Percentiles rank a stretch among this genome's conserved stretches.
Evolutionary conservation across 768 basidiomycete genomes (phyloP).

Genomic region (Lactarius trivialis): DNA sequence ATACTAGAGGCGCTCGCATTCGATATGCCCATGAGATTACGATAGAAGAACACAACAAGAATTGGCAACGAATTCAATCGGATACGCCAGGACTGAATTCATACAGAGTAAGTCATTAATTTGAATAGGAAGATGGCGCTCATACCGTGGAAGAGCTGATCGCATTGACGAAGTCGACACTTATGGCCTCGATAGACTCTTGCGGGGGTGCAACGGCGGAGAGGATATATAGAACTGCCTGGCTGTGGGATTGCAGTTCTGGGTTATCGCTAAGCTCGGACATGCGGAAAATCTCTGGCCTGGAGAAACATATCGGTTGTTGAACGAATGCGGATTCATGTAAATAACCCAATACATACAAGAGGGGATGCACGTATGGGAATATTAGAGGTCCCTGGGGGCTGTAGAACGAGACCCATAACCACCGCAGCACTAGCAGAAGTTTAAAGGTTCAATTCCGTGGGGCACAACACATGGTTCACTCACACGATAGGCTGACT

Average conservation of each 20-base stretch:
- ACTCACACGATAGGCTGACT: slow-evolving; percentile 74
- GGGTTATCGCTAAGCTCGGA: slow-evolving; percentile 82
- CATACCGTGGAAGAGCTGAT: slow-evolving; percentile 74
- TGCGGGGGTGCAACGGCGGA: slow-evolving; percentile 73
- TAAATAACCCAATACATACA: slow-evolving; percentile 45
- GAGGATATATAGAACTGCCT: slow-evolving; percentile 72
- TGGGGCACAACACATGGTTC: neutral
- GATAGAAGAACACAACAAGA: slow-evolving; percentile 85
- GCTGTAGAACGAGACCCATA: slow-evolving; percentile 71
- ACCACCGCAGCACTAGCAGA: slow-evolving; percentile 64
- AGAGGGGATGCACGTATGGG: slow-evolving; percentile 67
- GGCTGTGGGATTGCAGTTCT: slow-evolving; percentile 76
- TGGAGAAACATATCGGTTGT: slow-evolving; percentile 29
- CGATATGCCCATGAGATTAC: slow-evolving; percentile 75
- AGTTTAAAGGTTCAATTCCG: slow-evolving; percentile 16
- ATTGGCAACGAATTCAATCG: slow-evolving; percentile 83
- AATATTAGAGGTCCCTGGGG: slow-evolving; percentile 69
- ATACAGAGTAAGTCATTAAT: slow-evolving; percentile 9
- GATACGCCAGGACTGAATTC: slow-evolving; percentile 77
- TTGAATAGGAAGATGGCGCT: slow-evolving; percentile 11
- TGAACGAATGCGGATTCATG: slow-evolving; percentile 2
- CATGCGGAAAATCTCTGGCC: slow-evolving; percentile 85
- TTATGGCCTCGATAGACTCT: slow-evolving; percentile 54
- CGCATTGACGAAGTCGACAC: slow-evolving; percentile 57
- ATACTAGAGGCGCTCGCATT: slow-evolving; percentile 58